Evolutionary conservation across 1,284 basidiomycete species (phyloP).

Genomic region (Kalmanozyma brasiliensis): DNA sequence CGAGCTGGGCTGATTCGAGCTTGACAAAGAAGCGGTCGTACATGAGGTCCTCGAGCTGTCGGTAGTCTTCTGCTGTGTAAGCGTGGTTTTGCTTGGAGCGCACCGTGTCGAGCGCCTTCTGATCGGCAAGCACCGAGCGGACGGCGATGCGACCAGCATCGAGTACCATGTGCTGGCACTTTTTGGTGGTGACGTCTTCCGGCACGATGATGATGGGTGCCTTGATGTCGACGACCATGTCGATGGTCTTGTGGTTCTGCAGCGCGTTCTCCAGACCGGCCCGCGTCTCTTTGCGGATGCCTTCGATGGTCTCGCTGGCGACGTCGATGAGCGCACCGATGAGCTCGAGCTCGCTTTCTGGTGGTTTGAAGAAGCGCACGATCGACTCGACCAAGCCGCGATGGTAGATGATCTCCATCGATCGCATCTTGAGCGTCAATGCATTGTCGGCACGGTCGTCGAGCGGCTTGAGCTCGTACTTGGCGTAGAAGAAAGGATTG

Average conservation of each 20-base stretch:
- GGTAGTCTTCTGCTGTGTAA: constrained; percentile 90
- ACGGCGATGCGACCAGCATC: constrained; percentile 98
- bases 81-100: constrained; percentile 85
- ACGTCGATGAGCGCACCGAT: constrained; percentile 79
- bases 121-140: constrained; percentile 87
- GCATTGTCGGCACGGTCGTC: constrained; percentile 93
- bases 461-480: constrained; percentile 91
- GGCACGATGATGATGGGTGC: constrained; percentile 98
- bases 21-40: constrained; percentile 91
- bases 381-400: constrained; percentile 92
- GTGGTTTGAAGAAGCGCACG: constrained; percentile 91
- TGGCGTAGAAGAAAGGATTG: constrained; percentile 90
- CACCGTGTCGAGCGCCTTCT: constrained; percentile 81
- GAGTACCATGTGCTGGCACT: constrained; percentile 87
- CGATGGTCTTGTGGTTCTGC: constrained; percentile 92
- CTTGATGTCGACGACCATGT: constrained; percentile 94
- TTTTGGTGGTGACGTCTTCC: constrained; percentile 79
- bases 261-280: constrained; percentile 94
- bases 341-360: constrained; percentile 92
- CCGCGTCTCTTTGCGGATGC: constrained; percentile 91
- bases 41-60: constrained; percentile 89
- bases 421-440: constrained; percentile 88
- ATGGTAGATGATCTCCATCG: constrained; percentile 98
- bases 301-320: constrained; percentile 93
- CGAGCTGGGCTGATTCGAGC: constrained; percentile 88